Conservation (phyloP, 2,329 filamentous ascomycete species). For the Aspergillus sp. region DNA sequence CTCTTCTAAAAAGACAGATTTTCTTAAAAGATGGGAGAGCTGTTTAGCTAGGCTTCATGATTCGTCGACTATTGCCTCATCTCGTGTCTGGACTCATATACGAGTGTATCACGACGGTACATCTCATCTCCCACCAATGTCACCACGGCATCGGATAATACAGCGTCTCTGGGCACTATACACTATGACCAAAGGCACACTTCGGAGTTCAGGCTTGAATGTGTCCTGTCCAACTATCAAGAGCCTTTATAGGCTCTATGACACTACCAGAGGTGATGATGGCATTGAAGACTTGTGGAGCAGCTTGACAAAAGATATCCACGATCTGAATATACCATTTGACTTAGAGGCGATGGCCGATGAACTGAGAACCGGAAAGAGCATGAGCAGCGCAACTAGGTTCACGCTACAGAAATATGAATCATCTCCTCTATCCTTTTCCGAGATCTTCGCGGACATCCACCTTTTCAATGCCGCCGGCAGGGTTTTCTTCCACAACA, state of each 20-base stretch:
- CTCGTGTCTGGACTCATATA: slow-evolving; percentile 27
- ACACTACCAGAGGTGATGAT: slow-evolving; percentile 16
- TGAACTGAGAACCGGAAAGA: slow-evolving; percentile 26
- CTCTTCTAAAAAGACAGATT: slow-evolving; percentile 17
- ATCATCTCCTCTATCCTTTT: slow-evolving; percentile 24
- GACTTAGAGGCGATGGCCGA: slow-evolving; percentile 29
- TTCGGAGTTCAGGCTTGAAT: slow-evolving; percentile 20
- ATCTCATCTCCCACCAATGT: background rate
- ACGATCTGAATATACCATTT: slow-evolving; percentile 31
- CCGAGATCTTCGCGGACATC: slow-evolving; percentile 28
- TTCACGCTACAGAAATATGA: slow-evolving; percentile 28
- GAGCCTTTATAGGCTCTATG: slow-evolving; percentile 30
- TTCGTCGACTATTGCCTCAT: slow-evolving; percentile 22
- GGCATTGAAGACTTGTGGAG: slow-evolving; percentile 23
- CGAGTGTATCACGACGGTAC: background rate
- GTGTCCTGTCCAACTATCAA: slow-evolving; percentile 22
- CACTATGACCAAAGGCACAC: slow-evolving; percentile 22
- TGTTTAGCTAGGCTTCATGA: slow-evolving; percentile 25
- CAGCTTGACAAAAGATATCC: slow-evolving; percentile 29
- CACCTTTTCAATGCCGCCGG: slow-evolving; percentile 27
- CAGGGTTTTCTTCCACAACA: slow-evolving; percentile 26
- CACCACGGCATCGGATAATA: slow-evolving; percentile 29
- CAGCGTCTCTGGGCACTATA: slow-evolving; percentile 36
- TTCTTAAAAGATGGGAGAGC: slow-evolving; percentile 33
- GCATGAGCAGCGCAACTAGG: slow-evolving; percentile 24